Percentiles rank a stretch among this genome's conserved stretches.
Evolutionary conservation across 441 rosid species (phyloP).

Genomic region (Adansonia gregorii): DNA sequence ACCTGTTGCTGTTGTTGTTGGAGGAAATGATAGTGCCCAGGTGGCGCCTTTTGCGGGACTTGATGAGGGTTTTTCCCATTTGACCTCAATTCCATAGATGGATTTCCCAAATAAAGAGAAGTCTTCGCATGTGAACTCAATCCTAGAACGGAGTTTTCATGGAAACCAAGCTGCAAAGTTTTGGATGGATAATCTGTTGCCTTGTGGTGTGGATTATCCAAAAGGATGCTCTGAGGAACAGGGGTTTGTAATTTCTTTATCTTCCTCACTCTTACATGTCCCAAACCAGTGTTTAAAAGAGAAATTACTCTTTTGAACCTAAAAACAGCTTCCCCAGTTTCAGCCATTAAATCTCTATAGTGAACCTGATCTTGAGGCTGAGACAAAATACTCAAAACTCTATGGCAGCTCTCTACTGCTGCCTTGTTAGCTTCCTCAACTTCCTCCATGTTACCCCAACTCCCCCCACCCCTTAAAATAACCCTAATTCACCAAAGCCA

Average conservation of each 20-base stretch:
- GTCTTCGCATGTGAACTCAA: slow-evolving; percentile 55
- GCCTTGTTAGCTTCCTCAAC: slow-evolving; percentile 83
- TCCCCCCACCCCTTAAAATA: slow-evolving; percentile 26
- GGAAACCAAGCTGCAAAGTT: slow-evolving; percentile 43
- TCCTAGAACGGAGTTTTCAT: slow-evolving; percentile 48
- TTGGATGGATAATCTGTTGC: slow-evolving; percentile 45
- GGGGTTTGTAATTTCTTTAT: slow-evolving; percentile 51
- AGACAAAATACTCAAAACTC: slow-evolving; percentile 54
- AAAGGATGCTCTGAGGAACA: slow-evolving; percentile 55
- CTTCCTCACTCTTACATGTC: slow-evolving; percentile 91
- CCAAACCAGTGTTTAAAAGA: slow-evolving; percentile 67
- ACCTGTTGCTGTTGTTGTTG: slow-evolving; percentile 37
- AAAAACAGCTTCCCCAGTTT: slow-evolving; percentile 79
- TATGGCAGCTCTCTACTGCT: slow-evolving; percentile 76
- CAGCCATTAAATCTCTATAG: slow-evolving; percentile 57
- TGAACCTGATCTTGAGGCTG: slow-evolving; percentile 64
- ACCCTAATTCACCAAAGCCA: slow-evolving; percentile 36
- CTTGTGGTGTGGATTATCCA: slow-evolving; percentile 55
- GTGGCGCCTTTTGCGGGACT: slow-evolving; percentile 40
- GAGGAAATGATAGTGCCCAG: slow-evolving; percentile 31
- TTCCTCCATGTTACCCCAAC: slow-evolving; percentile 63
- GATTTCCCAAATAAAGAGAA: slow-evolving; percentile 55
- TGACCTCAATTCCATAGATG: slow-evolving; percentile 56
- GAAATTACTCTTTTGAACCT: slow-evolving; percentile 79
- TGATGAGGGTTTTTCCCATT: slow-evolving; percentile 59